Base-by-base conservation (phyloP, 148 eudicot genomes). In the Cornus florida region DNA sequence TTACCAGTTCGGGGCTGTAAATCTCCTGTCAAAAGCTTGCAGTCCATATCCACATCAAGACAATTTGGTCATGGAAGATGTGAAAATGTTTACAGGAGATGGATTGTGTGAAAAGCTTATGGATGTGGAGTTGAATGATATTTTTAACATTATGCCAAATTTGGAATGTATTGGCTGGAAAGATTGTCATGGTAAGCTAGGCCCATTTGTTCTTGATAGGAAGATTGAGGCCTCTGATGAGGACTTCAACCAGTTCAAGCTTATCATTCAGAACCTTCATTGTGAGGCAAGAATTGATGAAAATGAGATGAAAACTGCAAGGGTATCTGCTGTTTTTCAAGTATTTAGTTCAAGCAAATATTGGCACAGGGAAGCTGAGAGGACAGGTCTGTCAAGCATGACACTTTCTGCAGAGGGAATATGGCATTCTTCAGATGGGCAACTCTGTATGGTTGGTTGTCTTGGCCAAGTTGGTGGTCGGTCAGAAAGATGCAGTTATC, bases 381-480 rank as follows among this genome's bases (percentile, higher is more conserved):
- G 28, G 28, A 1, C 28, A 28, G 28, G 28, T 28, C 28, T 28
- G 1, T 28, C 28, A 28, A 79, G 78, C 60, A 76, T 80, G 10
- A 83, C 85, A 2, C 35, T 85, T 3, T 72, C 73, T 19, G 84
- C 60, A 41, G 84, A 82, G 62, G 87, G 84, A 70, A 59, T 60
- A 24, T 85, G 84, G 82, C 32, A 82, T 72, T 75, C 80, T 35
- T 79, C 79, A 13, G 74, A 10, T 0, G 84, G 77, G 11, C 53
- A 38, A 19, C 84, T 81, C n/a, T 81, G 78, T 48, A 78, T 84
- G 87, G 69, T 79, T 41, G 84, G 87, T 8, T 79, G 84, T 68
- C 59, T 67, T 19, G 84, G 84, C 38, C 38, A 35, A 64, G 16
- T 57, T 53, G 70, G 24, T 28, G 66, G 16, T 73, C 32, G 14